These are phyloP conservation scores for Ganoderma sinense DNA, from an alignment of 1,284 basidiomycete genomes.

Conservation along the genomic window DNA sequence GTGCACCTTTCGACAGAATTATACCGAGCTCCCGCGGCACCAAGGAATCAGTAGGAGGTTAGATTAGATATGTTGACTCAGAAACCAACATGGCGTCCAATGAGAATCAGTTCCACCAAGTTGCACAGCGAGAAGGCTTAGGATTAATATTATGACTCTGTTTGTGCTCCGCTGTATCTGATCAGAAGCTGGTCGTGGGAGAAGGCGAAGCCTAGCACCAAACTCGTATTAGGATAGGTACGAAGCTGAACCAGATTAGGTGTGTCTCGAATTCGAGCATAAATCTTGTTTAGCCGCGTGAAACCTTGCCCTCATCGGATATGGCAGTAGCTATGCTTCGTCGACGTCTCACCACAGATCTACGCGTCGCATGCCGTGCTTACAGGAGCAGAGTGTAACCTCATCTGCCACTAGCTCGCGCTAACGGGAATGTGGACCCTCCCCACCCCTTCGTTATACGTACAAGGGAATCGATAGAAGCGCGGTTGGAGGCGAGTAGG, in stretches of 20 bases:
- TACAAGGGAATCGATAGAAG: not conserved
- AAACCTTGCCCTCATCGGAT: too few relatives aligned
- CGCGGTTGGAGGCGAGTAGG: not conserved
- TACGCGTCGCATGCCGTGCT: too few relatives aligned
- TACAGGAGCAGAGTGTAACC: not conserved
- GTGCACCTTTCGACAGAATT: not conserved
- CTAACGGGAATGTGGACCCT: not conserved
- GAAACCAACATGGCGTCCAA: not conserved
- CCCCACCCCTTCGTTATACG: not conserved
- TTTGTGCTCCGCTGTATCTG: too few relatives aligned
- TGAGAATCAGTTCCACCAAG: not conserved
- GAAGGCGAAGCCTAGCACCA: too few relatives aligned
- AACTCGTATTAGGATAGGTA: too few relatives aligned
- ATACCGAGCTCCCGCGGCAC: not conserved
- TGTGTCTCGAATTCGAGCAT: too few relatives aligned
- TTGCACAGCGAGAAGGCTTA: not conserved
- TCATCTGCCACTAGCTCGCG: not conserved
- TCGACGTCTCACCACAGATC: too few relatives aligned
- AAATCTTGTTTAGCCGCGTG: too few relatives aligned
- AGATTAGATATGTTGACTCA: not conserved
- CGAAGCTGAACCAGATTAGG: too few relatives aligned
- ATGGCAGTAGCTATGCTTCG: too few relatives aligned
- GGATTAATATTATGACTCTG: too few relatives aligned
- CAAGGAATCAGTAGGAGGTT: not conserved
- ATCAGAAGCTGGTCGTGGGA: too few relatives aligned